Base-by-base conservation (phyloP, 1,284 basidiomycete species). In the Trichosporon sp. region DNA sequence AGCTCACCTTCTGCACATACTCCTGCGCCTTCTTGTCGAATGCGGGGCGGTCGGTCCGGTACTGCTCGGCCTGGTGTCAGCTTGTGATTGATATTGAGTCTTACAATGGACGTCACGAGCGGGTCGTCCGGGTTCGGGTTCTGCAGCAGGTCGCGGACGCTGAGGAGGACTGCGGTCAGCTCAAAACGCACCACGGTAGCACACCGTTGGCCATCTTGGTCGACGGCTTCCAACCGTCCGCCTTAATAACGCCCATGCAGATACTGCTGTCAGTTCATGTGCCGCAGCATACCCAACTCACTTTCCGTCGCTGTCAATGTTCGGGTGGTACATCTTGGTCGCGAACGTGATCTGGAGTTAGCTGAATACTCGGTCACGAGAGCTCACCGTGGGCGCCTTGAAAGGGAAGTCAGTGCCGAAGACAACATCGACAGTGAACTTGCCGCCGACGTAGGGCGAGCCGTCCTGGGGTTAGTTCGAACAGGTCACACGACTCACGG, bases 41-140 rank as follows among this genome's bases (percentile, higher is more conserved):
- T 5, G 73, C 73, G 9, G 68, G 71, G 29, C 77, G 74, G 70
- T 83, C 79, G 21, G 69, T 73, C 3, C 75, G 77, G 70, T 83
- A 83, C 68, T 78, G 77, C 42, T 83, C 82, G 6, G 82, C 82
- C 82, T 83, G 23, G 25, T 1, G 62, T 74, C 31, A 74, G 74
- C 60, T 51, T 6, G 2, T 11, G 9, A 0, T 12, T 7, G 3
- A 35, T 5, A 6, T 2, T 13, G 18, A 8, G 6, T 72, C 80
- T 76, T 62, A 83, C 82, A 34, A 83, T 83, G 7, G 81, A 82
- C 0, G 83, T 72, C 11, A 82, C 92, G 74, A 93, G 93, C 0
- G 93, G 93, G 81, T 95, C 93, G 76, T 95, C 93, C 7, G 92
- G 87, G 79, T 91, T 92, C 9, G 93, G 93, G 75, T 92, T 91